phyloP scores from a whole-genome alignment of 352 stramenopile genomes.

The Globisporangium radiosum region DNA sequence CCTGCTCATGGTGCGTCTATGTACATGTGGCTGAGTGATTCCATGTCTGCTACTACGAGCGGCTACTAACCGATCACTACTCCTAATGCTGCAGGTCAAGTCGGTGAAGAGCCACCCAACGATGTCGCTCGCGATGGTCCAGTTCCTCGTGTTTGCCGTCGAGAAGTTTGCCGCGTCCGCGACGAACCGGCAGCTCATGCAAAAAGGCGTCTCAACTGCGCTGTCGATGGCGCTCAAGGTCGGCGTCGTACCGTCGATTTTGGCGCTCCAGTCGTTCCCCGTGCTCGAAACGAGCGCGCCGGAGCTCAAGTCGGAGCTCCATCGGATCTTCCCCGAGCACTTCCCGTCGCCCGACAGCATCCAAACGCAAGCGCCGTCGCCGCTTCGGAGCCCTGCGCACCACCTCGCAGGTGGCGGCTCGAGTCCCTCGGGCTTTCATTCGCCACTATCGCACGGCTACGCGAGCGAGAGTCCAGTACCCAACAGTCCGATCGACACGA shows the following conservation, averaged over 20 bases:
- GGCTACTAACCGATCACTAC: too few relatives aligned
- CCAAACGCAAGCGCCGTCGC: conserved; percentile 25
- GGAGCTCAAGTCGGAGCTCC: conserved; percentile 61
- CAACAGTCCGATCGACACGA: conserved; percentile 37
- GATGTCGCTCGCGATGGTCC: conserved; percentile 78
- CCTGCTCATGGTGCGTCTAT: conserved; percentile 63
- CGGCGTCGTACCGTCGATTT: conserved; percentile 62
- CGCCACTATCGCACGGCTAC: conserved; percentile 29
- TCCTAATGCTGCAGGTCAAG: conserved; percentile 40
- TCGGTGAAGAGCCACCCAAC: conserved; percentile 81
- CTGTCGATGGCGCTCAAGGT: conserved; percentile 73
- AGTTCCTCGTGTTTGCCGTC: conserved; percentile 81
- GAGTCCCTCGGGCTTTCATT: conserved; percentile 35
- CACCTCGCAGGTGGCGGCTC: conserved; percentile 4
- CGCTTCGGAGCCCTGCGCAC: conserved; percentile 14
- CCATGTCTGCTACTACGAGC: too few relatives aligned
- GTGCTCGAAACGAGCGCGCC: conserved; percentile 58
- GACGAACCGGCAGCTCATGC: conserved; percentile 70
- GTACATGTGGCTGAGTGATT: too few relatives aligned
- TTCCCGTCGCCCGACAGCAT: conserved; percentile 59
- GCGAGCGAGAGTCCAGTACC: conserved; percentile 40
- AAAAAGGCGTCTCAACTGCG: conserved; percentile 75
- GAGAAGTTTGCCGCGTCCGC: conserved; percentile 79
- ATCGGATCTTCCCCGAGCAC: conserved; percentile 81
- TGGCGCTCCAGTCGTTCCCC: conserved; percentile 70